phyloP scores from a whole-genome alignment of 805 yeast species.

The Pichia occidentalis region DNA sequence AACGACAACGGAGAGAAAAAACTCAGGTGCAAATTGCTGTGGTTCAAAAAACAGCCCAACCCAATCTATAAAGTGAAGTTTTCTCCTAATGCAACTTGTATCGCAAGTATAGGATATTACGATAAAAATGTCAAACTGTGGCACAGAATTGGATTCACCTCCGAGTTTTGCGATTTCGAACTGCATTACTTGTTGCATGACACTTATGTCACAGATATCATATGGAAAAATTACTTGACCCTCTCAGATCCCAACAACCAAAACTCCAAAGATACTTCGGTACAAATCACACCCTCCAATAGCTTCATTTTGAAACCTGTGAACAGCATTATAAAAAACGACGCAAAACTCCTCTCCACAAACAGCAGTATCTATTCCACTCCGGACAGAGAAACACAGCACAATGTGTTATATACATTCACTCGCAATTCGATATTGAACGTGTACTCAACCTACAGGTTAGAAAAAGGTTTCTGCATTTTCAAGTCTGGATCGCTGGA shows the following conservation, averaged over 20 bases:
- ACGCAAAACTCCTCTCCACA: slow-evolving; percentile 8
- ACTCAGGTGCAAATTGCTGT: slow-evolving; percentile 27
- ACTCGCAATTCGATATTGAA: slow-evolving; percentile 52
- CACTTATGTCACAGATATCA: slow-evolving; percentile 43
- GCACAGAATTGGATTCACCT: slow-evolving; percentile 66
- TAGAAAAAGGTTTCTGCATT: slow-evolving; percentile 49
- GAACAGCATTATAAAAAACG: slow-evolving; percentile 25
- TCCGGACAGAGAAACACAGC: slow-evolving; percentile 14
- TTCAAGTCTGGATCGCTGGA: slow-evolving; percentile 50
- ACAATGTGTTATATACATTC: slow-evolving; percentile 58
- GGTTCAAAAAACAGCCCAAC: slow-evolving; percentile 50
- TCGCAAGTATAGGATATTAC: slow-evolving; percentile 56
- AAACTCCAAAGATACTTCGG: slow-evolving; percentile 1
- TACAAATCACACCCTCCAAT: slow-evolving; percentile 11
- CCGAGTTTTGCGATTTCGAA: slow-evolving; percentile 58
- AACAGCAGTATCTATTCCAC: slow-evolving; percentile 7
- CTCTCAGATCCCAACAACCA: slow-evolving; percentile 8
- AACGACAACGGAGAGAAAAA: slow-evolving; percentile 16
- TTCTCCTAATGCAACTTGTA: slow-evolving; percentile 60
- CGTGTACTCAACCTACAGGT: slow-evolving; percentile 63
- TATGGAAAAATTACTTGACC: slow-evolving; percentile 42
- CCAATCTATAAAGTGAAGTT: slow-evolving; percentile 53
- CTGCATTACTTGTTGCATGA: slow-evolving; percentile 64
- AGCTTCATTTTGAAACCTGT: slow-evolving; percentile 22
- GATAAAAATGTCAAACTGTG: slow-evolving; percentile 72